Base-by-base conservation (phyloP, 208 protist species). In the Leishmania lainsoni region DNA sequence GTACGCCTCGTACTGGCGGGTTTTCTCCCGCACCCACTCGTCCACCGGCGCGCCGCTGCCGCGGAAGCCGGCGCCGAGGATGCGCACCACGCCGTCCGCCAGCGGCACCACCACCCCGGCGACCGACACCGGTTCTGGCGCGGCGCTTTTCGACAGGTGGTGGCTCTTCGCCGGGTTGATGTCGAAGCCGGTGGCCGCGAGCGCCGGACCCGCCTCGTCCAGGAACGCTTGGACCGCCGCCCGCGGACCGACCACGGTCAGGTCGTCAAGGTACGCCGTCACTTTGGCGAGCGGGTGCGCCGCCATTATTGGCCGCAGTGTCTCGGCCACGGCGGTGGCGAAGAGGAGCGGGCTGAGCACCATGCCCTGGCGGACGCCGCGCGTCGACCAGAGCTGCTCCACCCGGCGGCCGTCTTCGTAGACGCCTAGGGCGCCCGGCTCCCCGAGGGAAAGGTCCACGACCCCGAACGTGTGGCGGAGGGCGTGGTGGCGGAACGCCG, bases 281-380 rank as follows among this genome's bases (percentile, higher is more conserved):
- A 82, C 54, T 35, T 12, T 86, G 3, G 71, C 79, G 4, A 52
- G 12, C 59, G 56, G 72, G 59, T 82, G 81, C n/a, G 4, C 20
- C 35, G 29, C 68, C 35, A 76, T 51, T 0, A 83, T 32, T n/a
- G 71, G 77, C 22, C 63, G 71, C 22, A 89, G n/a, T 2, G 76
- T 54, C 10, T 52, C 29, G 14, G 71, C 59, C 61, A 81, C 71
- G 45, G 51, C 83, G 61, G 39, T 76, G 65, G 86, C 78, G 74
- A 90, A 87, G 6, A 90, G 86, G 0, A 90, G 58, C n/a, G 86
- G 86, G 0, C 79, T 75, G 3, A 87, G 59, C 20, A 90, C 86
- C 86, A 90, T 90, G 0, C 86, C n/a, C 56, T 87, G 82, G n/a
- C n/a, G n/a, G n/a, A n/a, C n/a, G n/a, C n/a, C n/a, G n/a, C n/a